phyloP scores from a whole-genome alignment of 129 eudicot species.

The Flaveria robusta region DNA sequence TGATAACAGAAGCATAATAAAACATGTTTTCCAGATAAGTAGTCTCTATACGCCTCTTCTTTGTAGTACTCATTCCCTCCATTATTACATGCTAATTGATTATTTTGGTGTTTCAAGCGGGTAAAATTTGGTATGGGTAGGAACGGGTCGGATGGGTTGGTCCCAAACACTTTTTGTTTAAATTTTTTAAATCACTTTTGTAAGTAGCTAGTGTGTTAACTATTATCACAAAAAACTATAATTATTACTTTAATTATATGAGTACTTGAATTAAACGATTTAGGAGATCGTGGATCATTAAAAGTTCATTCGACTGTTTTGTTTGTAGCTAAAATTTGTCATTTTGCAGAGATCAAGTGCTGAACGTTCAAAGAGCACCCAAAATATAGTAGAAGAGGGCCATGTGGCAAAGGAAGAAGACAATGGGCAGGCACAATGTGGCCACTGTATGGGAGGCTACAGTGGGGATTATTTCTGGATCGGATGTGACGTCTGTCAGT shows the following conservation, averaged over 20 bases:
- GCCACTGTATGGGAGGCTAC: conserved; percentile 72
- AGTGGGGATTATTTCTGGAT: conserved; percentile 86
- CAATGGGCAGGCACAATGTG: conserved; percentile 71
- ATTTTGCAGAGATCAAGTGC: conserved; percentile 71
- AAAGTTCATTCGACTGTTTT: background rate
- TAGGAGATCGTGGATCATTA: background rate
- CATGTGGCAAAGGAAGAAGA: conserved; percentile 73
- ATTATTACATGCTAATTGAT: too few relatives aligned
- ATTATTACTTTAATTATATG: background rate
- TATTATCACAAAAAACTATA: background rate
- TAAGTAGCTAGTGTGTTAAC: background rate
- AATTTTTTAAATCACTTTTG: background rate
- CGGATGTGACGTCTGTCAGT: conserved; percentile 77
- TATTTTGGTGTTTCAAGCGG: too few relatives aligned
- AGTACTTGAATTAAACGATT: background rate
- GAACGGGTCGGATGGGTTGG: background rate
- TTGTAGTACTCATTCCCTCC: too few relatives aligned
- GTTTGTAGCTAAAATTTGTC: background rate
- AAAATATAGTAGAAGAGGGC: conserved; percentile 63
- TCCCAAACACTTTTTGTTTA: background rate
- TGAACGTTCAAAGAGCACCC: conserved; percentile 60
- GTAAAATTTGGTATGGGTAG: background rate
- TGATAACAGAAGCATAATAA: background rate
- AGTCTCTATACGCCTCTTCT: too few relatives aligned
- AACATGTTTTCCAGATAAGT: too few relatives aligned